A percentile compares a stretch with the other conserved stretches of the same genome.
Evolutionary conservation across 2,329 filamentous ascomycete genomes (phyloP).

Genomic region (Sarocladiaceae sp.): DNA sequence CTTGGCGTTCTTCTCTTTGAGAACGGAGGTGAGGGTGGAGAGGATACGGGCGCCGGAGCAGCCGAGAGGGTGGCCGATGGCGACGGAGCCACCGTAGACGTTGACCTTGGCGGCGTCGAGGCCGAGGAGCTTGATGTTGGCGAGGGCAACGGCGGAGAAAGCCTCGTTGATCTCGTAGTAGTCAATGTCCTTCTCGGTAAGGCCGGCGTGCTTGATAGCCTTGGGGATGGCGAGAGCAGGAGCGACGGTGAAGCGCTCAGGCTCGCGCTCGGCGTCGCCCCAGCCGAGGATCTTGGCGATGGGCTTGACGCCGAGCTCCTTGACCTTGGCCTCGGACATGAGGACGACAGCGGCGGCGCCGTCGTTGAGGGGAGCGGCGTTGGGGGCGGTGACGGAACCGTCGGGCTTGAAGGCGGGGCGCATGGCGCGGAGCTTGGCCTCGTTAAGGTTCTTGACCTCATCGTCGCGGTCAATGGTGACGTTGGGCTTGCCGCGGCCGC

Average conservation of each 20-base stretch:
- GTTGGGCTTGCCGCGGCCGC: slow-evolving; percentile 82
- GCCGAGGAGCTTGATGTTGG: slow-evolving; percentile 87
- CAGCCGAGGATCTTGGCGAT: slow-evolving; percentile 96
- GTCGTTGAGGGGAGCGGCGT: slow-evolving; percentile 93
- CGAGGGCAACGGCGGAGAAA: slow-evolving; percentile 91
- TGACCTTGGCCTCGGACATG: slow-evolving; percentile 88
- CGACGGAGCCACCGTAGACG: slow-evolving; percentile 89
- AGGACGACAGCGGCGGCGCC: slow-evolving; percentile 89
- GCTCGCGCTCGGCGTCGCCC: slow-evolving; percentile 88
- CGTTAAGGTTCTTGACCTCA: slow-evolving; percentile 90
- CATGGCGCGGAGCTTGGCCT: slow-evolving; percentile 76
- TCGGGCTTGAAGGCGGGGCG: slow-evolving; percentile 76
- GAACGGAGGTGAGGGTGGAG: slow-evolving; percentile 79
- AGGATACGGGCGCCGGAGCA: slow-evolving; percentile 91
- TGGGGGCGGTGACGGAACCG: slow-evolving; percentile 91
- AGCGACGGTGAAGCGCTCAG: slow-evolving; percentile 92
- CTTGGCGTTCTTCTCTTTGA: slow-evolving; percentile 88
- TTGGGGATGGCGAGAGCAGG: slow-evolving; percentile 94
- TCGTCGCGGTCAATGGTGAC: slow-evolving; percentile 80
- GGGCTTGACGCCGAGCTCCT: slow-evolving; percentile 84
- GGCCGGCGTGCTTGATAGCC: slow-evolving; percentile 87
- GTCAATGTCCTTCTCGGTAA: slow-evolving; percentile 72
- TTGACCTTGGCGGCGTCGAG: slow-evolving; percentile 85
- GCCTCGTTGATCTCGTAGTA: slow-evolving; percentile 99
- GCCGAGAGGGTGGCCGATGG: slow-evolving; percentile 90